phyloP scores from a whole-genome alignment of 768 basidiomycete genomes.

The Cyclocybe aegerita region DNA sequence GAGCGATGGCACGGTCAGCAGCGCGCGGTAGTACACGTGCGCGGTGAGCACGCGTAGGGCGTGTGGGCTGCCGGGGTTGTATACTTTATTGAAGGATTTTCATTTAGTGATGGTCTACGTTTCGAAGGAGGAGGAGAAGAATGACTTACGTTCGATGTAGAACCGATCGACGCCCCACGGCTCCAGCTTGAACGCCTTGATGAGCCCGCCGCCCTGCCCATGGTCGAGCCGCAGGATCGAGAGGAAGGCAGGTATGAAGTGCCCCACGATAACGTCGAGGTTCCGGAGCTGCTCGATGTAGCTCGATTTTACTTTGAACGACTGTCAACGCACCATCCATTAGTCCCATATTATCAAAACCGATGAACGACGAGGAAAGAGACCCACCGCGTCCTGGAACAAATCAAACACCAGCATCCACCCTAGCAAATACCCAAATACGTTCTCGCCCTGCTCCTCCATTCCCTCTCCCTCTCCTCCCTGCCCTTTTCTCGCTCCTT shows the following conservation, averaged over 20 bases:
- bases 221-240: constrained; percentile 61
- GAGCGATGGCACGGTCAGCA: constrained; percentile 81
- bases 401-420: constrained; percentile 92
- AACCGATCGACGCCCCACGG: constrained; percentile 86
- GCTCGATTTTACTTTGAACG: constrained; percentile 78
- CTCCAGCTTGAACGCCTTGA: constrained; percentile 77
- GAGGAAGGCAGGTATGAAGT: constrained; percentile 75
- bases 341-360: constrained; percentile 4
- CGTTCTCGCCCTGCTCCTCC: constrained; percentile 27
- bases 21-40: constrained; percentile 86
- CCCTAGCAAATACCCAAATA: constrained; percentile 71
- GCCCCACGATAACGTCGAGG: constrained; percentile 55
- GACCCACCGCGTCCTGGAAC: constrained; percentile 78
- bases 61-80: constrained; percentile 49
- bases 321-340: constrained; percentile 44
- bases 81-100: constrained; percentile 39
- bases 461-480: not conserved
- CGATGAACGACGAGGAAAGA: not conserved
- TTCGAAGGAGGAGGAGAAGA: not conserved
- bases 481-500: constrained; percentile 31
- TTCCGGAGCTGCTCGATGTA: constrained; percentile 87
- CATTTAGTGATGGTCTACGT: not conserved
- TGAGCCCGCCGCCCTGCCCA: constrained; percentile 55
- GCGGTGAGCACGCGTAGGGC: constrained; percentile 72
- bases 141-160: constrained; percentile 63